A percentile compares a stretch with the other conserved stretches of the same genome.
phyloP scores from a whole-genome alignment of 106 monocot genomes.

The Posidonia australis region DNA sequence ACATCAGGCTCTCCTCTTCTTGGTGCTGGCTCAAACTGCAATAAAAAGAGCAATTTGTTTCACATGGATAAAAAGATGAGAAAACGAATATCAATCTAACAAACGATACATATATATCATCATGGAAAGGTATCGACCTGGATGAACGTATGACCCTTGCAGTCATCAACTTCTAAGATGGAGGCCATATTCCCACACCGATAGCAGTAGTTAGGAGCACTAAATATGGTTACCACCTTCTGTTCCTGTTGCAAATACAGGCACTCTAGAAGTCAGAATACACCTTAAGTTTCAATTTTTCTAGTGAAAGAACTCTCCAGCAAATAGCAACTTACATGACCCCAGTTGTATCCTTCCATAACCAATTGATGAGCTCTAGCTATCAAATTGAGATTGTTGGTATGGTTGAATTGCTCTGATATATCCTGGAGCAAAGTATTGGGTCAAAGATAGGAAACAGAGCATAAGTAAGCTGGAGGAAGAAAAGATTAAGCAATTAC shows the following conservation, averaged over 20 bases:
- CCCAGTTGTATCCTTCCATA: conserved; percentile 99
- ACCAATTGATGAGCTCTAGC: conserved; percentile 98
- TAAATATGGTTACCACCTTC: conserved; percentile 98
- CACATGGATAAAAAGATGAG: background rate
- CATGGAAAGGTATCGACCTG: no score
- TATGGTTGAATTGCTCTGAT: conserved; percentile 97
- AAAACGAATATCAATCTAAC: no score
- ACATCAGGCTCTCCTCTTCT: conserved; percentile 94
- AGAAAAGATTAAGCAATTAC: conserved; percentile 27
- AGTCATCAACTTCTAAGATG: conserved; percentile 95
- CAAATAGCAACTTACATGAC: conserved; percentile 48
- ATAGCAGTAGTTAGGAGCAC: conserved; percentile 99
- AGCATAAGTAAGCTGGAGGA: no score
- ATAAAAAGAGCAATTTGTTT: conserved; percentile 2
- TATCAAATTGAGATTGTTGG: conserved; percentile 86
- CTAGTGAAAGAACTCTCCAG: background rate
- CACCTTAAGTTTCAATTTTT: background rate
- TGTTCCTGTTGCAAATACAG: conserved; percentile 49
- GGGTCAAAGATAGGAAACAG: background rate
- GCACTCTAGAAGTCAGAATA: background rate
- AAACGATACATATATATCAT: no score
- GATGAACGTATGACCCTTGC: conserved; percentile 93
- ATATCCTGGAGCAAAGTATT: conserved; percentile 66
- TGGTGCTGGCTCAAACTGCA: conserved; percentile 88
- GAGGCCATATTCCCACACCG: conserved; percentile 99